A percentile compares a stretch with the other conserved stretches of the same genome.
Evolutionary conservation across 2,329 filamentous ascomycete genomes (phyloP).

Genomic region (Dothistroma septosporum): DNA sequence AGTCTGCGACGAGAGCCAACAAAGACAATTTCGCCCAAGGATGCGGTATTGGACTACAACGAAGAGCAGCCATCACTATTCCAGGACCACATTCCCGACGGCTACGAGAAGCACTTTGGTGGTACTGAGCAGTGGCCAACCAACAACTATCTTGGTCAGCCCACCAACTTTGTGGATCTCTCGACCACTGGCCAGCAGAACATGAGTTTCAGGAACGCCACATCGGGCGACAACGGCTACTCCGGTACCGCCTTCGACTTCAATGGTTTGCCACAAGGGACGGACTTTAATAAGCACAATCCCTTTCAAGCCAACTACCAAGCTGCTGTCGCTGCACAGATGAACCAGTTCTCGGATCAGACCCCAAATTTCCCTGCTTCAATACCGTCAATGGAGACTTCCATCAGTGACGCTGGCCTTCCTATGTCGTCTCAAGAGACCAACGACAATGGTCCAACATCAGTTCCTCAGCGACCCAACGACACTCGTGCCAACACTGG

Average conservation of each 20-base stretch:
- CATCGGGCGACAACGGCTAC: conserved; percentile 31
- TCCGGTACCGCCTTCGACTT: conserved; percentile 38
- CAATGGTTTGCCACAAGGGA: conserved; percentile 26
- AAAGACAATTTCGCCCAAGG: conserved; percentile 91
- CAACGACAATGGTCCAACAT: conserved; percentile 28
- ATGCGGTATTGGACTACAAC: conserved; percentile 80
- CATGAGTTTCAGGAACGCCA: conserved; percentile 46
- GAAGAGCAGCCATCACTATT: conserved; percentile 71
- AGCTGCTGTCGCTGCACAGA: conserved; percentile 24
- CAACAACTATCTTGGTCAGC: conserved; percentile 43
- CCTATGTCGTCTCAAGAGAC: conserved; percentile 43
- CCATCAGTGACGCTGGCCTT: conserved; percentile 50
- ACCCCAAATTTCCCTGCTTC: conserved; percentile 57
- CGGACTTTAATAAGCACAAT: conserved; percentile 19
- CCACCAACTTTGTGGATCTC: conserved; percentile 43
- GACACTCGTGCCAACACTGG: conserved; percentile 71
- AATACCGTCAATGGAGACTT: conserved; percentile 60
- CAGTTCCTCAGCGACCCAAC: conserved; percentile 50
- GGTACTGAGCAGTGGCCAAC: conserved; percentile 40
- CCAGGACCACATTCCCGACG: conserved; percentile 46
- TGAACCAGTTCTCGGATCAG: conserved; percentile 33
- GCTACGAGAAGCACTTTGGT: conserved; percentile 34
- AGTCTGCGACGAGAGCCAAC: conserved; percentile 41
- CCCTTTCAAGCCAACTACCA: conserved; percentile 30
- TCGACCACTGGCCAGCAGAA: conserved; percentile 38